Evolutionary conservation across 2,329 filamentous ascomycete genomes (phyloP), one percentile per base, ranked within the genome.

Genomic region (Colletotrichum sansevieriae): DNA sequence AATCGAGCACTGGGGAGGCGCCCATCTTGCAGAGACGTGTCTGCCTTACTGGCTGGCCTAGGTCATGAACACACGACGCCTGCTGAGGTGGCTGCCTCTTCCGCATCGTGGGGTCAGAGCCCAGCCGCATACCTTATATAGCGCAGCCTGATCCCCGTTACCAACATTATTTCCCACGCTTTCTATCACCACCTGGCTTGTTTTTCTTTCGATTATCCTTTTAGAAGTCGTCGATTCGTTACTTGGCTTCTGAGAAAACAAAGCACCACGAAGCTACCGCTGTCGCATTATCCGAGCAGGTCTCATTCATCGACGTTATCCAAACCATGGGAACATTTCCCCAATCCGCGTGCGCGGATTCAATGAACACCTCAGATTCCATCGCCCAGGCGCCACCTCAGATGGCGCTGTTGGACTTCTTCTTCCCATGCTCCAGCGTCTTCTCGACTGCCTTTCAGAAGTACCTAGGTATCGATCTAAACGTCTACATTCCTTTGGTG

Each of bases 381-480:
- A 25, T 18, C 43, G 41, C 18, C 8, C 63, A 70, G n/a, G 43
- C 67, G 6, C 29, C 56, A 15, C 76, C 82, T 8, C 83, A 83
- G 71, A 80, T 83, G 62, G 82, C 76, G 60, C 76, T 89, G 13
- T 80, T 92, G 37, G 89, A 92, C 74, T 83, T 85, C 70, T 84
- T 92, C 76, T 86, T 92, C 72, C 90, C 90, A 0, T 89, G 90
- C 18, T 90, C 91, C 76, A 87, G 87, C 8, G 77, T 88, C 65
- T 78, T 90, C 62, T 85, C 87, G 0, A 80, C 82, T 1, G 81
- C 84, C 2, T 74, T 90, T 3, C 81, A 86, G 18, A 83, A 83
- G 12, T 89, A 90, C 74, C 77, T 90, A 1, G 83, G 87, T 49
- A 83, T 91, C 74, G 89, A 92, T 71, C 78, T 91, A 10, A 88